Evolutionary conservation across 805 yeast species (phyloP).

Genomic region (Candida berthetii): DNA sequence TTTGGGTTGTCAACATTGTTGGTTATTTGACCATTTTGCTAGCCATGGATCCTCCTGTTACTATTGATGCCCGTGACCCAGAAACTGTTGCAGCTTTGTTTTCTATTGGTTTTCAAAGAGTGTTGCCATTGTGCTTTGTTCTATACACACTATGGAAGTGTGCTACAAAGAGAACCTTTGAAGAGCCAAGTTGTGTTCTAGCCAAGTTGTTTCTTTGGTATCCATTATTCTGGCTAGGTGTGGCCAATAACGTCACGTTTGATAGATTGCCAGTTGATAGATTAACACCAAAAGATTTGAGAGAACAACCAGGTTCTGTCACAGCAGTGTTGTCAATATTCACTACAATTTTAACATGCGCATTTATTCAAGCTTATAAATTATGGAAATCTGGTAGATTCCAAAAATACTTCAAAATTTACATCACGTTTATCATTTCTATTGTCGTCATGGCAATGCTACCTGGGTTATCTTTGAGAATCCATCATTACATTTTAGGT

Average conservation of each 20-base stretch:
- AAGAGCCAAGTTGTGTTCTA: constrained; percentile 31
- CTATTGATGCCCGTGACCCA: constrained; percentile 45
- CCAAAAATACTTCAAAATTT: constrained; percentile 48
- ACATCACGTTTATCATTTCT: constrained; percentile 36
- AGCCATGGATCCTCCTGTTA: constrained; percentile 73
- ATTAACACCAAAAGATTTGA: constrained; percentile 63
- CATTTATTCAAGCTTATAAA: constrained; percentile 65
- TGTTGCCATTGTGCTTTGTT: constrained; percentile 70
- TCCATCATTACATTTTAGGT: constrained; percentile 81
- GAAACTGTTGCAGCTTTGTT: constrained; percentile 54
- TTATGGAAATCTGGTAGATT: constrained; percentile 78
- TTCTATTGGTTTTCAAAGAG: constrained; percentile 66
- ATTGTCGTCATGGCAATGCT: constrained; percentile 40
- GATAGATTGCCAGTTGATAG: constrained; percentile 88
- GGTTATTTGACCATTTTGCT: constrained; percentile 84
- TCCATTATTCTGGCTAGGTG: constrained; percentile 78
- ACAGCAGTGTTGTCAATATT: constrained; percentile 52
- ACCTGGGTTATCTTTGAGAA: constrained; percentile 67
- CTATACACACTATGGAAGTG: constrained; percentile 64
- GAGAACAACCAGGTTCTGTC: constrained; percentile 71
- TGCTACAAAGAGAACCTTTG: constrained; percentile 44
- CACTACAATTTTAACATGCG: constrained; percentile 42
- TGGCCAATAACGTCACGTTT: constrained; percentile 80
- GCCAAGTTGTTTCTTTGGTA: constrained; percentile 50
- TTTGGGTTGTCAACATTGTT: constrained; percentile 52